Percentiles rank a stretch among this genome's conserved stretches.
These are phyloP conservation scores for Candida pseudoviswanathii DNA, from an alignment of 1,139 yeast genomes.

Conservation along the genomic window DNA sequence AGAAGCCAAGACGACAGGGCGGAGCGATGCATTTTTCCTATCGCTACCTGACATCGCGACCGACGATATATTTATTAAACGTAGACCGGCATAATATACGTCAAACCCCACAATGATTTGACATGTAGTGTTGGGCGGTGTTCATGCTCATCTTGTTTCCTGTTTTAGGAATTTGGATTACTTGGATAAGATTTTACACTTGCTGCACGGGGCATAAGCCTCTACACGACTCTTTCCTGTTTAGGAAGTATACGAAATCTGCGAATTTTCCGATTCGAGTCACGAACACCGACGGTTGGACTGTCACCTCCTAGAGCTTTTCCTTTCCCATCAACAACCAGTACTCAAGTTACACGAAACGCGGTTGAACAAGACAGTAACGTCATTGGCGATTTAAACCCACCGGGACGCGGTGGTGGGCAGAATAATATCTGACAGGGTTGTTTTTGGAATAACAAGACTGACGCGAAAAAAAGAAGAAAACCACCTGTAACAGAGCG, in stretches of 20 bases:
- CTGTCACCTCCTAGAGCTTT: background rate
- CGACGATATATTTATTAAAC: background rate
- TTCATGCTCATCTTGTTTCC: background rate
- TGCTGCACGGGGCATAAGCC: background rate
- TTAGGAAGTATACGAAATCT: slow-evolving; percentile 1
- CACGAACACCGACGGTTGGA: background rate
- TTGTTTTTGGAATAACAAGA: background rate
- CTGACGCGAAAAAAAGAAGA: background rate
- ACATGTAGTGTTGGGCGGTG: too few species aligned
- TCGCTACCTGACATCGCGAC: background rate
- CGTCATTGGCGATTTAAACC: too few species aligned
- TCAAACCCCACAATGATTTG: background rate
- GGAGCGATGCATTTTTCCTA: background rate
- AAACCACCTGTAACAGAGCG: background rate
- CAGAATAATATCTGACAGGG: background rate
- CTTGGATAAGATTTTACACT: background rate
- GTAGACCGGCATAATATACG: background rate
- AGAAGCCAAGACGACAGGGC: background rate
- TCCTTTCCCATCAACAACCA: background rate
- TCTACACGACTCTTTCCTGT: background rate
- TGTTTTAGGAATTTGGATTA: background rate
- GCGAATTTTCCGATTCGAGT: background rate
- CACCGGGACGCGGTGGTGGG: background rate
- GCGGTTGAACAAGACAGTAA: background rate
- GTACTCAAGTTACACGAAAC: background rate